Conservation (phyloP, 306 rosid species). For the Prunus padus region DNA sequence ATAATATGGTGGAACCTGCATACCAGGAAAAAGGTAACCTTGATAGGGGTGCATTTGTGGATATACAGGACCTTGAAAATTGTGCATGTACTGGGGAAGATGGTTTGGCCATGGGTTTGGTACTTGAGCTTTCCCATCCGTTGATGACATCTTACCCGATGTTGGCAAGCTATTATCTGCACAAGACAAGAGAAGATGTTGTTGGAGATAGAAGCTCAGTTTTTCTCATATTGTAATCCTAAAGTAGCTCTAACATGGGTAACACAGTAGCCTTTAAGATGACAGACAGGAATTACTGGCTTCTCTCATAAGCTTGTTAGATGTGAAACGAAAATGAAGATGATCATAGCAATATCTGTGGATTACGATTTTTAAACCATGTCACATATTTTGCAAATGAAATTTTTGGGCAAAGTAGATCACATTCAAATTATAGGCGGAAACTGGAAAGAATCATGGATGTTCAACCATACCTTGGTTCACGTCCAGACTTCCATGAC, state of each 20-base stretch:
- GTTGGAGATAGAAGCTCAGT: neutral
- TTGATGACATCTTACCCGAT: constrained; percentile 43
- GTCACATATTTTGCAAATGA: neutral
- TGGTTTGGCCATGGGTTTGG: constrained; percentile 75
- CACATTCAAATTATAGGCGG: neutral
- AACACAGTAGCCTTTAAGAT: neutral
- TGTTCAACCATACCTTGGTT: constrained; percentile 61
- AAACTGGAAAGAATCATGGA: neutral
- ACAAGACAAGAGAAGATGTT: neutral
- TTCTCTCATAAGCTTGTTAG: neutral
- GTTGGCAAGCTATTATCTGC: constrained; percentile 58
- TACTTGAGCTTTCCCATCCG: constrained; percentile 66
- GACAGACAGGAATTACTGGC: neutral
- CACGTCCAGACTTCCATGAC: constrained; percentile 79
- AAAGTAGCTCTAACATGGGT: neutral
- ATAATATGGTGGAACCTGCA: constrained; percentile 82
- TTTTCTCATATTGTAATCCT: neutral
- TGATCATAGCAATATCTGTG: neutral
- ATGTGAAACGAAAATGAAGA: neutral
- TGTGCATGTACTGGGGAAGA: constrained; percentile 71
- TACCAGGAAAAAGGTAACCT: constrained; percentile 74
- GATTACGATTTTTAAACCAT: neutral
- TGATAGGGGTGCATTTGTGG: constrained; percentile 84
- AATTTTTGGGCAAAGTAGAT: neutral
- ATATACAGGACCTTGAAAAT: constrained; percentile 78